These are phyloP conservation scores for Scedosporium aurantiacum DNA, from an alignment of 2,329 filamentous ascomycete genomes.

Conservation along the genomic window DNA sequence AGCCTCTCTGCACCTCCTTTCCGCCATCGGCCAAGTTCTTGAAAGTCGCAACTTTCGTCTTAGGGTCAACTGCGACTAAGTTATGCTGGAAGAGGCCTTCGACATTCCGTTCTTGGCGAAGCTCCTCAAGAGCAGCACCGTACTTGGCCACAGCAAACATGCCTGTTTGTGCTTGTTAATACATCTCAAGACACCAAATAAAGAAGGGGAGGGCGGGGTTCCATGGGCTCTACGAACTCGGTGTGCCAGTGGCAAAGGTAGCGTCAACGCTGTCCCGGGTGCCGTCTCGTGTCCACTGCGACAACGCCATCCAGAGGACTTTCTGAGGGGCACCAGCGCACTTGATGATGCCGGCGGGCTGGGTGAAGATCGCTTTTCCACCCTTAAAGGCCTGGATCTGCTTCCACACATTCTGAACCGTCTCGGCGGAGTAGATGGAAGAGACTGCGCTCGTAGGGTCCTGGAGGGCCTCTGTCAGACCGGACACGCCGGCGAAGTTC, in stretches of 20 bases:
- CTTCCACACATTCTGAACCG: slow-evolving; percentile 22
- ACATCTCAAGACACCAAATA: too few relatives aligned
- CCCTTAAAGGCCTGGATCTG: slow-evolving; percentile 23
- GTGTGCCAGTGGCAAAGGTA: slow-evolving; percentile 22
- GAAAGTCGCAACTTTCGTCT: slow-evolving; percentile 21
- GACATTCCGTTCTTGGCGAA: slow-evolving; percentile 23
- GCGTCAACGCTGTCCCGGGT: slow-evolving; percentile 20
- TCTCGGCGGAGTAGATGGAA: slow-evolving; percentile 26
- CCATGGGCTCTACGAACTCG: neutral
- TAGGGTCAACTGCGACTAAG: slow-evolving; percentile 22
- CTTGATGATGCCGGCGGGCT: slow-evolving; percentile 26
- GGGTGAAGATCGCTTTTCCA: slow-evolving; percentile 25
- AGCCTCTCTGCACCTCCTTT: slow-evolving; percentile 21
- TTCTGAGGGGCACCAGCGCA: slow-evolving; percentile 28
- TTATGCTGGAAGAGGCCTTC: slow-evolving; percentile 28
- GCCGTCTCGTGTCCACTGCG: slow-evolving; percentile 24
- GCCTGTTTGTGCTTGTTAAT: neutral
- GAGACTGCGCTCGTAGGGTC: slow-evolving; percentile 22
- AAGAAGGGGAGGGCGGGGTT: slow-evolving; percentile 1
- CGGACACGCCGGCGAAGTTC: slow-evolving; percentile 22
- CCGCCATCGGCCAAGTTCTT: slow-evolving; percentile 14
- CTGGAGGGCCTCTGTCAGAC: slow-evolving; percentile 21
- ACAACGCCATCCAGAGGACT: slow-evolving; percentile 28
- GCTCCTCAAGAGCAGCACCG: slow-evolving; percentile 20
- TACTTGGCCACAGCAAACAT: slow-evolving; percentile 30